Conservation (phyloP, 768 basidiomycete genomes). For the Boletus rubropictus region DNA sequence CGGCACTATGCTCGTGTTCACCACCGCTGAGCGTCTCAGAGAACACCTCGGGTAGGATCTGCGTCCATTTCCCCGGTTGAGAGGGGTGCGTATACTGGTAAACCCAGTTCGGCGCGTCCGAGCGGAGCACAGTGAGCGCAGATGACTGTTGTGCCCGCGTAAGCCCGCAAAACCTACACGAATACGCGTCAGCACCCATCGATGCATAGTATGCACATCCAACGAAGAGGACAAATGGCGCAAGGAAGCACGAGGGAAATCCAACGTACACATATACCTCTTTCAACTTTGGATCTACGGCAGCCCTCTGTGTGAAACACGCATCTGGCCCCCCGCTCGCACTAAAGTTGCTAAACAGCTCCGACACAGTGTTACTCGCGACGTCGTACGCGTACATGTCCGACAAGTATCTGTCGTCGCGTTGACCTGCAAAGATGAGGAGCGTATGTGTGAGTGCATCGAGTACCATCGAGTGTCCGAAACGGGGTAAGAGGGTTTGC, state of each 20-base stretch:
- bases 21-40: neutral
- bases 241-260: neutral
- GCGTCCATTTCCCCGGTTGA: constrained; percentile 60
- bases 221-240: too few species aligned
- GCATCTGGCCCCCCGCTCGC: constrained; percentile 60
- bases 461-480: constrained; percentile 78
- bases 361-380: constrained; percentile 47
- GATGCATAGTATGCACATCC: too few species aligned
- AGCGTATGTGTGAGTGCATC: constrained; percentile 53
- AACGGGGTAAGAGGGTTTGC: constrained; percentile 51
- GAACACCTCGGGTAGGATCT: constrained; percentile 40
- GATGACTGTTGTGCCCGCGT: constrained; percentile 38
- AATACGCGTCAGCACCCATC: neutral
- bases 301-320: constrained; percentile 70
- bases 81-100: constrained; percentile 51
- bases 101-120: constrained; percentile 58
- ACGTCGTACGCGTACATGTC: constrained; percentile 77
- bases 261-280: constrained; percentile 68
- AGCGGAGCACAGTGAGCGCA: constrained; percentile 38
- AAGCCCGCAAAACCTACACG: constrained; percentile 55
- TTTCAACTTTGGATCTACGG: constrained; percentile 53
- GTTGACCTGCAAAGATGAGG: constrained; percentile 72
- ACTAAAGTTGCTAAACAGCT: constrained; percentile 60
- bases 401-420: constrained; percentile 57
- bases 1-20: neutral